Percentiles rank a stretch among this genome's conserved stretches.
These are phyloP conservation scores for Wallacemonas sp. DNA, from an alignment of 208 protist genomes.

Conservation along the genomic window DNA sequence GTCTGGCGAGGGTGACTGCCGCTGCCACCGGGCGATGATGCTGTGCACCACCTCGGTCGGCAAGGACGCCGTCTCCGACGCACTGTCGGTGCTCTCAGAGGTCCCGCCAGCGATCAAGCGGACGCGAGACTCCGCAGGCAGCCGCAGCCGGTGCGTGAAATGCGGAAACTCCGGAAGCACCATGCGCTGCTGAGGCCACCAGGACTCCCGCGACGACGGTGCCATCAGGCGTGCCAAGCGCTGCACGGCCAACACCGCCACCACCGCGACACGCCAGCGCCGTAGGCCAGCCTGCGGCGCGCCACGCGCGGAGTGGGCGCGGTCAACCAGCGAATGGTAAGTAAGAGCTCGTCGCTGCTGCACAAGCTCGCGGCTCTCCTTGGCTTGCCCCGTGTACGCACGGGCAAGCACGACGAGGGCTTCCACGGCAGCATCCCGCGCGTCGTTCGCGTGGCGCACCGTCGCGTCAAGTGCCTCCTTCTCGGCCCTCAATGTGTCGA, in stretches of 20 bases:
- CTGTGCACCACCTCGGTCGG: too few relatives aligned
- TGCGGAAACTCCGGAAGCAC: conserved; percentile 4
- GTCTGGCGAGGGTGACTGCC: background rate
- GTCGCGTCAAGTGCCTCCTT: background rate
- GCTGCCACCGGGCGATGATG: too few relatives aligned
- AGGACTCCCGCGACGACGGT: background rate
- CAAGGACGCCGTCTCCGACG: too few relatives aligned
- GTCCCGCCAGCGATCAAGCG: conserved; percentile 1
- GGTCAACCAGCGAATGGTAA: conserved; percentile 14
- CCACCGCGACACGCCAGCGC: conserved; percentile 27
- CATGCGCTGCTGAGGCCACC: conserved; percentile 9
- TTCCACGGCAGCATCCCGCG: conserved; percentile 7
- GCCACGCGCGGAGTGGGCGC: background rate
- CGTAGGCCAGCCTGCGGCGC: background rate
- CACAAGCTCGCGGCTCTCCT: conserved; percentile 39
- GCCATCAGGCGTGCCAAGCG: conserved; percentile 15
- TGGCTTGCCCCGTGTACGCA: conserved; percentile 32
- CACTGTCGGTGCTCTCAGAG: too few relatives aligned
- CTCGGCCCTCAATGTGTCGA: background rate
- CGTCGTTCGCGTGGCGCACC: background rate
- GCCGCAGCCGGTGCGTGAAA: conserved; percentile 20
- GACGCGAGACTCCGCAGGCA: conserved; percentile 23
- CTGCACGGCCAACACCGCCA: conserved; percentile 34
- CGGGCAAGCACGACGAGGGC: conserved; percentile 28
- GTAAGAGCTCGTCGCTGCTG: conserved; percentile 39